phyloP scores from a whole-genome alignment of 1,284 basidiomycete species.

The Cutaneotrichosporon cutaneum region DNA sequence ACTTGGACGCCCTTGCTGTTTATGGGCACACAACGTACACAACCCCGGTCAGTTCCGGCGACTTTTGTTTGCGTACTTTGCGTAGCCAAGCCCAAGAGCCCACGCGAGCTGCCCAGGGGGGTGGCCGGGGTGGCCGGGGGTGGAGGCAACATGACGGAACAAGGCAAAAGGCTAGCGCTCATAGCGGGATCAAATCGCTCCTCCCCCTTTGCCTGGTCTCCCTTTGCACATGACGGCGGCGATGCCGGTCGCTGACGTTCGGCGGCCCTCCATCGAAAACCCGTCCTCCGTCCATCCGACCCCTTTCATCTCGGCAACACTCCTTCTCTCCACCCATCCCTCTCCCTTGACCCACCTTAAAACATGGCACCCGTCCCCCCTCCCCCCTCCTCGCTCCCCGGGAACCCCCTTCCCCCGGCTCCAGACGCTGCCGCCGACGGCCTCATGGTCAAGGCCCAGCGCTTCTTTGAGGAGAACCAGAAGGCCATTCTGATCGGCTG shows the following conservation, averaged over 20 bases:
- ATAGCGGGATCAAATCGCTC: constrained; percentile 6
- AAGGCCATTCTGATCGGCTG: constrained; percentile 55
- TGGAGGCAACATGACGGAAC: background rate
- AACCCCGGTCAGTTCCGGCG: too few relatives aligned
- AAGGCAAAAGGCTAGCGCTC: background rate
- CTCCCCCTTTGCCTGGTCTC: background rate
- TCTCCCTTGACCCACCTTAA: background rate
- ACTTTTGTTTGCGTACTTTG: too few relatives aligned
- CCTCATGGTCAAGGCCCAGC: constrained; percentile 41
- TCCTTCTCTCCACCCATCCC: background rate
- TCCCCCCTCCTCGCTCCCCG: constrained; percentile 16
- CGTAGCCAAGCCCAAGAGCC: too few relatives aligned
- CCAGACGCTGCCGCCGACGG: constrained; percentile 27
- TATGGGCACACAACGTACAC: too few relatives aligned
- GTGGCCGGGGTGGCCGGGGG: too few relatives aligned
- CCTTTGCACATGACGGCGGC: background rate
- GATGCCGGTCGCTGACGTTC: background rate
- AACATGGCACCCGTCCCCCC: constrained; percentile 28
- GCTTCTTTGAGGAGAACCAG: constrained; percentile 52
- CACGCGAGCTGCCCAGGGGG: too few relatives aligned
- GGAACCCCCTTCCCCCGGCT: constrained; percentile 15
- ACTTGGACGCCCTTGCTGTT: too few relatives aligned
- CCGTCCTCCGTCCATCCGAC: background rate
- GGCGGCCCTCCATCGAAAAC: constrained; percentile 2
- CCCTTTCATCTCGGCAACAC: background rate